A percentile compares a stretch with the other conserved stretches of the same genome.
phyloP scores from a whole-genome alignment of 2,329 filamentous ascomycete species.

The Fusarium mundagurra region DNA sequence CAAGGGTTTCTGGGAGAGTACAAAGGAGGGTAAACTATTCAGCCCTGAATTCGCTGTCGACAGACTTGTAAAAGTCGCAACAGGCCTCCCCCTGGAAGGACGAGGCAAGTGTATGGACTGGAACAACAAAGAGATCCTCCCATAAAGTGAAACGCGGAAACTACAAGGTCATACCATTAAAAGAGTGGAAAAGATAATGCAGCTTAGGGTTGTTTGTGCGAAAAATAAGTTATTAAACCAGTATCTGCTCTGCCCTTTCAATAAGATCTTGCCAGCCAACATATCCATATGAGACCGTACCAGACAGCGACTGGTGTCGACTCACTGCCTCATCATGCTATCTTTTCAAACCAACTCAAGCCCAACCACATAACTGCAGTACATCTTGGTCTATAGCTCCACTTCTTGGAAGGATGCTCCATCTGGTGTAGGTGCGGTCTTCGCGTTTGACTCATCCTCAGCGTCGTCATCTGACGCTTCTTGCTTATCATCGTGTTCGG shows the following conservation, averaged over 20 bases:
- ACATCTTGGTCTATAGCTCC: conserved; percentile 56
- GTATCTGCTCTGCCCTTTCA: conserved; percentile 32
- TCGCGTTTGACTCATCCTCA: conserved; percentile 50
- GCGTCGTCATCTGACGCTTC: conserved; percentile 48
- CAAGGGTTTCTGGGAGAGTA: conserved; percentile 74
- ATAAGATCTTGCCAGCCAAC: conserved; percentile 19
- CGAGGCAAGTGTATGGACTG: conserved; percentile 76
- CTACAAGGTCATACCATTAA: background rate
- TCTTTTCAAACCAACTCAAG: conserved; percentile 1
- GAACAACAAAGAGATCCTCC: conserved; percentile 66
- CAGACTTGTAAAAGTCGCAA: conserved; percentile 69
- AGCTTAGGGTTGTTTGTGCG: background rate
- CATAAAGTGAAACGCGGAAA: background rate
- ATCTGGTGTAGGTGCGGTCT: conserved; percentile 60
- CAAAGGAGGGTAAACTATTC: conserved; percentile 71
- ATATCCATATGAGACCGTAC: conserved; percentile 15
- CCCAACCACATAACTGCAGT: background rate
- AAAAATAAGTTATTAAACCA: conserved; percentile 33
- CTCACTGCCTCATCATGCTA: conserved; percentile 10
- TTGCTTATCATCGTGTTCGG: conserved; percentile 44
- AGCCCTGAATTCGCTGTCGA: conserved; percentile 72
- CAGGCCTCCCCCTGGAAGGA: conserved; percentile 58
- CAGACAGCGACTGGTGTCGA: conserved; percentile 1
- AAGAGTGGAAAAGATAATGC: background rate
- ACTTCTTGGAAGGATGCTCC: conserved; percentile 72